Conservation (phyloP, 2,329 filamentous ascomycete species). For the Dothiorella sarmentorum region DNA sequence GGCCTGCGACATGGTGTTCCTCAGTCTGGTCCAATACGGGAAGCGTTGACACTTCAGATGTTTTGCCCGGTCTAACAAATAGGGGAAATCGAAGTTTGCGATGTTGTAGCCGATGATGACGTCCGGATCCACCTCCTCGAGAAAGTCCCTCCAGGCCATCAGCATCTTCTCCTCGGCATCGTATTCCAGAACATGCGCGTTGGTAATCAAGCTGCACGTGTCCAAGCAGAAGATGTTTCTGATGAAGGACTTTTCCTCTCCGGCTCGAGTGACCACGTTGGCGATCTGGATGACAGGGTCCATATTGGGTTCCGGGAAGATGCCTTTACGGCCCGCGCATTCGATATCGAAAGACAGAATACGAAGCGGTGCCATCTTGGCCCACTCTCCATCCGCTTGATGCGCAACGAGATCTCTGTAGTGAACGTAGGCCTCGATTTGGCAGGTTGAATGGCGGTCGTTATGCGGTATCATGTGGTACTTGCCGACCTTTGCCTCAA, state of each 20-base stretch:
- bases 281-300: conserved; percentile 98
- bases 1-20: conserved; percentile 64
- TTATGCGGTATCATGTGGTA: conserved; percentile 67
- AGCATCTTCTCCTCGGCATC: conserved; percentile 83
- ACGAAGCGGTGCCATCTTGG: conserved; percentile 92
- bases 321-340: conserved; percentile 93
- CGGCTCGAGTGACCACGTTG: conserved; percentile 90
- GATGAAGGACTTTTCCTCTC: conserved; percentile 92
- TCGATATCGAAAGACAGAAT: conserved; percentile 98
- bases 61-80: conserved; percentile 82
- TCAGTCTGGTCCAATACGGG: conserved; percentile 82
- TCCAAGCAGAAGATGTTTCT: conserved; percentile 96
- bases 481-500: conserved; percentile 72
- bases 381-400: conserved; percentile 88
- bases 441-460: conserved; percentile 82
- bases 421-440: conserved; percentile 86
- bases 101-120: conserved; percentile 99
- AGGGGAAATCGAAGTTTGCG: conserved; percentile 97
- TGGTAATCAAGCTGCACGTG: conserved; percentile 87
- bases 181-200: conserved; percentile 86
- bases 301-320: conserved; percentile 88
- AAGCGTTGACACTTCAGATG: conserved; percentile 78
- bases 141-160: conserved; percentile 85
- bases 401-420: conserved; percentile 84
- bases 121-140: conserved; percentile 88